Evolutionary conservation across 2,329 filamentous ascomycete species (phyloP).

Genomic region (Trichoderma breve): DNA sequence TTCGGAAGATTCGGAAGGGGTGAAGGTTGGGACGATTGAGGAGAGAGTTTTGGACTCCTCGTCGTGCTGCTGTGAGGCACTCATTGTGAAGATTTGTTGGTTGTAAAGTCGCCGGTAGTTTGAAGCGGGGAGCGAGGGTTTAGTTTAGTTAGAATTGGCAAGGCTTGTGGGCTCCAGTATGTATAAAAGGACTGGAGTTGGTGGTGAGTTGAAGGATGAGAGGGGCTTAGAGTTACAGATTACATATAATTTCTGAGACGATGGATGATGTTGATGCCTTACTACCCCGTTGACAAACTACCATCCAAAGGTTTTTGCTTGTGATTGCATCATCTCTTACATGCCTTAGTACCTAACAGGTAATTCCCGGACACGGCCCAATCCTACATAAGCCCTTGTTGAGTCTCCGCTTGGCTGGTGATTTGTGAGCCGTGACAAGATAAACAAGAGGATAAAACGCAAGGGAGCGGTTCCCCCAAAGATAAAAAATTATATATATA

Average conservation of each 20-base stretch:
- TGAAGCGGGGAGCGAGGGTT: background rate
- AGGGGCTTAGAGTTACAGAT: background rate
- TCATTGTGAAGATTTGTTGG: background rate
- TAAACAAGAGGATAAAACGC: too few species aligned
- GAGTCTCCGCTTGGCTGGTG: background rate
- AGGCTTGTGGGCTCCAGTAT: background rate
- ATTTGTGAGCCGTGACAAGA: background rate
- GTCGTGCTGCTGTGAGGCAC: background rate
- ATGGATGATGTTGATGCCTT: background rate
- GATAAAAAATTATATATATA: too few species aligned
- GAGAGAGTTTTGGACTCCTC: background rate
- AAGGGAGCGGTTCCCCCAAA: background rate
- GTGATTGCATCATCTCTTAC: background rate
- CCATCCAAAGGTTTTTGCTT: background rate
- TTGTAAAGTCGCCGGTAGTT: background rate
- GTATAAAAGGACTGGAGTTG: background rate
- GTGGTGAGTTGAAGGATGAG: background rate
- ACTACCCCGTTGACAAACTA: background rate
- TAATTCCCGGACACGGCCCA: background rate
- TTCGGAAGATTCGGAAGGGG: constrained; percentile 12
- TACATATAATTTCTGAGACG: background rate
- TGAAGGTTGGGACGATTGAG: background rate
- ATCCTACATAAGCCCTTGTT: background rate
- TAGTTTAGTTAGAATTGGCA: background rate
- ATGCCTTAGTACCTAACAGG: background rate